Conservation (phyloP, 805 yeast species). For the Zygoascus bituminiphila region DNA sequence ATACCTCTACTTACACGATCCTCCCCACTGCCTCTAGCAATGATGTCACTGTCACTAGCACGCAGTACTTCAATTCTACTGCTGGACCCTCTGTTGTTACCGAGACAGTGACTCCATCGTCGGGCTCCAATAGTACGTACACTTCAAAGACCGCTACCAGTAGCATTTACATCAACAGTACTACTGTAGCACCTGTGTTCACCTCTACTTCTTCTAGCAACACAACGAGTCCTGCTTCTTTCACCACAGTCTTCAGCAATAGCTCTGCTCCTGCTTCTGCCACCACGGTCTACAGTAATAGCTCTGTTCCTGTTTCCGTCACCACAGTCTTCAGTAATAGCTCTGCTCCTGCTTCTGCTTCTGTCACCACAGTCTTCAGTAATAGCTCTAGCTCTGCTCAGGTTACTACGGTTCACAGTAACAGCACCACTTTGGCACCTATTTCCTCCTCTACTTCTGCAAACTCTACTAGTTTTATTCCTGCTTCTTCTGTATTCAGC, state of each 20-base stretch:
- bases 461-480: neutral
- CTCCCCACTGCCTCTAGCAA: neutral
- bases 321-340: neutral
- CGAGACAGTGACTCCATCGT: neutral
- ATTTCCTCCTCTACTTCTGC: neutral
- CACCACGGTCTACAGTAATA: neutral
- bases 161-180: neutral
- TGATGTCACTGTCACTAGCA: neutral
- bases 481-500: neutral
- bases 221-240: neutral
- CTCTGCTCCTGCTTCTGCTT: neutral
- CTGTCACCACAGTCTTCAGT: neutral
- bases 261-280: neutral
- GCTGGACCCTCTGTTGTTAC: neutral
- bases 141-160: neutral
- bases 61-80: neutral
- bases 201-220: neutral
- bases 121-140: neutral
- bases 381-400: neutral
- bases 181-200: neutral
- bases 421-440: neutral
- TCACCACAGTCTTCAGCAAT: neutral
- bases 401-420: neutral
- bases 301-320: neutral
- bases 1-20: neutral